A percentile compares a stretch with the other conserved stretches of the same genome.
phyloP scores from a whole-genome alignment of 495 filamentous ascomycete genomes.

The Penicillium riverlandense region DNA sequence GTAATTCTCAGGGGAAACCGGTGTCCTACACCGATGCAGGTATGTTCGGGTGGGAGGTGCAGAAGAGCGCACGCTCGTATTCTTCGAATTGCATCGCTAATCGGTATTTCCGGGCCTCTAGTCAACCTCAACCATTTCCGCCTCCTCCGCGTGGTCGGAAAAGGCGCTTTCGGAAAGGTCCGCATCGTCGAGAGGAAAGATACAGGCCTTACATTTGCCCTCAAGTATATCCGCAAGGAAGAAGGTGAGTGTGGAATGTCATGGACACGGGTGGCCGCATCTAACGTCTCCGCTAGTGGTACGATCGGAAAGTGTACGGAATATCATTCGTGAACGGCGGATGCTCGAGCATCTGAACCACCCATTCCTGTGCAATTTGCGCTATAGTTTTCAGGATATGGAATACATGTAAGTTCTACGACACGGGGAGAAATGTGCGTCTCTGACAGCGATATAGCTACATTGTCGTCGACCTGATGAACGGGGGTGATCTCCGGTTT shows the following conservation, averaged over 20 bases:
- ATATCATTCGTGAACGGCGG: slow-evolving; percentile 92
- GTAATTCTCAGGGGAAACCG: slow-evolving; percentile 89
- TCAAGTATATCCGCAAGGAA: slow-evolving; percentile 99
- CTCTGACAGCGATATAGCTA: slow-evolving; percentile 54
- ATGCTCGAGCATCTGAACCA: slow-evolving; percentile 99
- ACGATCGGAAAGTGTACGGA: slow-evolving; percentile 92
- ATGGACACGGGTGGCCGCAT: not conserved
- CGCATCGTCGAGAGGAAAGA: slow-evolving; percentile 98
- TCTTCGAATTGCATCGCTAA: too few relatives aligned
- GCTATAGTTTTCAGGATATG: slow-evolving; percentile 98
- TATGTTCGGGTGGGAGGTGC: slow-evolving; percentile 35
- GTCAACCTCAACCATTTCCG: slow-evolving; percentile 98
- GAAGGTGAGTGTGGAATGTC: slow-evolving; percentile 57
- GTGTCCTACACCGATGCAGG: slow-evolving; percentile 89
- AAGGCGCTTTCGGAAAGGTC: slow-evolving; percentile 97
- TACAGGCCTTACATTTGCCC: slow-evolving; percentile 83
- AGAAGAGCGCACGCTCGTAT: too few relatives aligned
- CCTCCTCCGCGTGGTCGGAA: slow-evolving; percentile 88
- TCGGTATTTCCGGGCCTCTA: slow-evolving; percentile 20
- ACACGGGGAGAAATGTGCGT: not conserved
- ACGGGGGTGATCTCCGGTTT: slow-evolving; percentile 91
- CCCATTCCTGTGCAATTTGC: slow-evolving; percentile 95
- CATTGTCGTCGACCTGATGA: slow-evolving; percentile 97
- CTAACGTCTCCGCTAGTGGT: slow-evolving; percentile 57
- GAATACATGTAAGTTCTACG: slow-evolving; percentile 79